phyloP scores from a whole-genome alignment of 495 filamentous ascomycete genomes.

The Paragyromitra xinjiangensis region DNA sequence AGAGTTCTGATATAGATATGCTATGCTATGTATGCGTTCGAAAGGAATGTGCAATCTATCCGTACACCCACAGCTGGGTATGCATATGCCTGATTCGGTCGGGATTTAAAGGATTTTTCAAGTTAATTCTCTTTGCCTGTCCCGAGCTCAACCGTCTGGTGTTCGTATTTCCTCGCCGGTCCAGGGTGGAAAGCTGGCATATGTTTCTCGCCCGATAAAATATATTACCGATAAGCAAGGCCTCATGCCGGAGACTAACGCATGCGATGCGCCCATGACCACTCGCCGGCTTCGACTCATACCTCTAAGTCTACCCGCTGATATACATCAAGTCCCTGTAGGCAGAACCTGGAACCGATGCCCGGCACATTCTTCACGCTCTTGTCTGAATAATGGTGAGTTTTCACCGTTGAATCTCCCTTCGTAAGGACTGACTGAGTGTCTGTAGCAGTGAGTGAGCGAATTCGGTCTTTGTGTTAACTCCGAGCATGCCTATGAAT shows the following conservation, averaged over 20 bases:
- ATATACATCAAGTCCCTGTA: constrained; percentile 1
- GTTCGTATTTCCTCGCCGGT: constrained; percentile 22
- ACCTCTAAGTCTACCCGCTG: constrained; percentile 8
- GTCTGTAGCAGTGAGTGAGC: not conserved
- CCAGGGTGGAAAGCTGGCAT: not conserved
- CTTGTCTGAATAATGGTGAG: not conserved
- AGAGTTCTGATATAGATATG: constrained; percentile 28
- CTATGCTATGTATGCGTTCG: not conserved
- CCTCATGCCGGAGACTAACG: constrained; percentile 30
- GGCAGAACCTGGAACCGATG: constrained; percentile 18
- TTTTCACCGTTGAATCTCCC: not conserved
- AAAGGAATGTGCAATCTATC: not conserved
- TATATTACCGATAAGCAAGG: constrained; percentile 43
- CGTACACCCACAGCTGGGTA: not conserved
- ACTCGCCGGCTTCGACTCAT: constrained; percentile 14
- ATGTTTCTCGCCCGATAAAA: constrained; percentile 37
- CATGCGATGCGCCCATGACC: constrained; percentile 32
- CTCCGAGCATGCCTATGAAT: constrained; percentile 21
- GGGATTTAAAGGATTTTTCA: not conserved
- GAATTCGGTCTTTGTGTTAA: constrained; percentile 40
- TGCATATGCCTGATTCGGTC: constrained; percentile 25
- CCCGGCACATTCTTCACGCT: constrained; percentile 24
- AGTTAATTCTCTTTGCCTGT: no score
- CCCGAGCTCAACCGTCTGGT: not conserved
- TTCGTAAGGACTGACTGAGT: constrained; percentile 5